Conservation (phyloP, 139 green algal genomes). For the Ulvella scutata region DNA sequence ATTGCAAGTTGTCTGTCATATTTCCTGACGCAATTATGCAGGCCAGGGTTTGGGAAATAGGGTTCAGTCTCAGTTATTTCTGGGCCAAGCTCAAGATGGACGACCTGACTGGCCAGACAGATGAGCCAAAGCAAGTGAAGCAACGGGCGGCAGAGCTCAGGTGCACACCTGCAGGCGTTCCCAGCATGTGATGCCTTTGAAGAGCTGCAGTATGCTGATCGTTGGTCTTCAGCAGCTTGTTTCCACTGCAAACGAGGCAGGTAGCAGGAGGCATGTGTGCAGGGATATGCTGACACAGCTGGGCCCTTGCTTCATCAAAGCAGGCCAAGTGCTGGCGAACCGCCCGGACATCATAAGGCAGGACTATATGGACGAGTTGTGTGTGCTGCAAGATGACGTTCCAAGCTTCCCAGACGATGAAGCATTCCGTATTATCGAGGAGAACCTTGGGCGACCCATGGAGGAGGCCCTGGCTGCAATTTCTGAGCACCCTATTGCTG, state of each 20-base stretch:
- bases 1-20: neutral
- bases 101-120: conserved; percentile 15
- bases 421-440: conserved; percentile 78
- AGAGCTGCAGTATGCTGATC: neutral
- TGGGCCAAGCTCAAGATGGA: conserved; percentile 27
- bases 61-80: conserved; percentile 26
- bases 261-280: no score
- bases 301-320: conserved; percentile 96
- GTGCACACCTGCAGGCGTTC: conserved; percentile 5
- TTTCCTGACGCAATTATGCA: neutral
- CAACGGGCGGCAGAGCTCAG: conserved; percentile 63
- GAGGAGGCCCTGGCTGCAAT: conserved; percentile 74
- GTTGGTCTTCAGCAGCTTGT: neutral
- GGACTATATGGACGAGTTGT: conserved; percentile 99
- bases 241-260: neutral
- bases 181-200: neutral
- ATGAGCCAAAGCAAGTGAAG: conserved; percentile 33
- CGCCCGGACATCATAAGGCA: conserved; percentile 90
- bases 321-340: conserved; percentile 93
- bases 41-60: conserved; percentile 26
- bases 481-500: conserved; percentile 68
- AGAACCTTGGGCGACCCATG: conserved; percentile 65
- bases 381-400: conserved; percentile 79
- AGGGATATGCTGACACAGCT: conserved; percentile 69
- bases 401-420: conserved; percentile 63